A percentile compares a stretch with the other conserved stretches of the same genome.
These are phyloP conservation scores for Umbelopsis sp. DNA, from an alignment of 192 early-diverging fungal species.

Conservation along the genomic window DNA sequence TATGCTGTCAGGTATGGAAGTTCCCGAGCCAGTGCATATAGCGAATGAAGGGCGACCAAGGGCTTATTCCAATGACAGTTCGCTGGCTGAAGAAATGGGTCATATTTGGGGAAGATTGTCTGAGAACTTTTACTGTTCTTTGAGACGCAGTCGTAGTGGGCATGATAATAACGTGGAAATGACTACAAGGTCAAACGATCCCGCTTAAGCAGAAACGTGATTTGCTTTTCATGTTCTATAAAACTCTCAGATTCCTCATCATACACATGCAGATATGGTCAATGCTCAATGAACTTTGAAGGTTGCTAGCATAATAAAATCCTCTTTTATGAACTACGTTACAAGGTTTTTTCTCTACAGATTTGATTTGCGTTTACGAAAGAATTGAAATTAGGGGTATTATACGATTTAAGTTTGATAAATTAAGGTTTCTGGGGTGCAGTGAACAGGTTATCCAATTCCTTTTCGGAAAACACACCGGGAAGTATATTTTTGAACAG, in stretches of 20 bases:
- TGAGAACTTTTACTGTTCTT: not conserved
- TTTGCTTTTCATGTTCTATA: not conserved
- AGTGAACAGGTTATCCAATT: constrained; percentile 23
- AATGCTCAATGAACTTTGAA: too few relatives aligned
- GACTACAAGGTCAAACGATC: not conserved
- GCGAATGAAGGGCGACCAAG: not conserved
- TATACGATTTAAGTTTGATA: too few relatives aligned
- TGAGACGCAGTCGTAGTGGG: not conserved
- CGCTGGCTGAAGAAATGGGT: not conserved
- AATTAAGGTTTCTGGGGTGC: constrained; percentile 18
- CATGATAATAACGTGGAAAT: not conserved
- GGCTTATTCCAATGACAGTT: too few relatives aligned
- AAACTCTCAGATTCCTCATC: too few relatives aligned
- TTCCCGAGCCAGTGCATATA: not conserved
- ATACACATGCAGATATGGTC: too few relatives aligned
- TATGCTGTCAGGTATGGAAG: not conserved
- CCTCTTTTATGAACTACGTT: too few relatives aligned
- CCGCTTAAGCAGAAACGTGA: not conserved
- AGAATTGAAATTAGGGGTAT: too few relatives aligned
- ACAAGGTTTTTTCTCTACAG: too few relatives aligned
- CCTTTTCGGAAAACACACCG: constrained; percentile 1
- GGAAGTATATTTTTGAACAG: constrained; percentile 27
- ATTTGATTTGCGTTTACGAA: too few relatives aligned
- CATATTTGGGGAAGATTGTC: not conserved
- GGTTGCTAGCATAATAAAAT: too few relatives aligned